Evolutionary conservation across 768 basidiomycete genomes (phyloP), one percentile per base, ranked within the genome.

Genomic region (Leccinum subgranulosum): DNA sequence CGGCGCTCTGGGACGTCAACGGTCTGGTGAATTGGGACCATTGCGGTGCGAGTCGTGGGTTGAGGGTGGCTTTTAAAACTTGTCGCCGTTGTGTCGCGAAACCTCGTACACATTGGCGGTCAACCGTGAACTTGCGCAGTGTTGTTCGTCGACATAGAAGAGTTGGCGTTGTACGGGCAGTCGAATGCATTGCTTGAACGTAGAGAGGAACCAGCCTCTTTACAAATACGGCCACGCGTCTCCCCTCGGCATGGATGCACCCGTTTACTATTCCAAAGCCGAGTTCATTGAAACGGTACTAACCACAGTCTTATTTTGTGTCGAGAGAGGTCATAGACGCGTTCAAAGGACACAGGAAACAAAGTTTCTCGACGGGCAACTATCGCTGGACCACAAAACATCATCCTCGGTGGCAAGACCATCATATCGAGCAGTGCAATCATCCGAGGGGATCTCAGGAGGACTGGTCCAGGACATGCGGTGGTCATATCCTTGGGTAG

Each of bases 401-500:
- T 98, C 71, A 93, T 98, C 60, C 85, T 99, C 14, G 94, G 93
- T 41, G 97, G 96, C 48, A 97, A 98, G 77, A 94, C 94, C 2
- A 93, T 98, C 71, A 95, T 99, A 58, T 89, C 94, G 1, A 88
- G 84, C 58, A 84, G 86, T 19, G 91, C 92, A 9, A 92, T 98
- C 54, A 88, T 99, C 51, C 87, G 97, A 49, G 97, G 97, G 2
- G 97, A 99, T 69, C 78, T 99, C 53, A 81, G 94, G 48, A 79
- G 95, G 41, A 89, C 93, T 10, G 92, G 91, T 6, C 87, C 92
- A 33, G 93, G 93, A 3, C 92, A 94, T 79, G 90, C 94, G 6
- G 94, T 97, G 5, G 93, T 95, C 52, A 92, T 99, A 39, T 90
- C 90, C 9, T 77, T 98, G 28, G 97, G 97, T 9, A 80, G 94